Evolutionary conservation across 495 filamentous ascomycete genomes (phyloP).

Genomic region (Alectoria sarmentosa): DNA sequence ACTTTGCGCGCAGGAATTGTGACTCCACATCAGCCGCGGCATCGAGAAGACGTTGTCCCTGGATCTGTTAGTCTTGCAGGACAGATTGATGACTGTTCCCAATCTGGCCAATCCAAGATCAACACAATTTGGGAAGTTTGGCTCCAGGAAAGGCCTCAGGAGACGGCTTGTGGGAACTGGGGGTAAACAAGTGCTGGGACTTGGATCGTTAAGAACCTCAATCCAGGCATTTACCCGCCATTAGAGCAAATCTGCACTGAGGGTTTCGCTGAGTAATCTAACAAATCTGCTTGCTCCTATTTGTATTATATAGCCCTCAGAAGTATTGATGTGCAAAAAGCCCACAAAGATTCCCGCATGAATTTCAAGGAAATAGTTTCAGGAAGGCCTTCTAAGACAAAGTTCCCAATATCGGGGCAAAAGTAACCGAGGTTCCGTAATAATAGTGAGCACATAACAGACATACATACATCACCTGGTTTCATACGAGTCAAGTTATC

Average conservation of each 20-base stretch:
- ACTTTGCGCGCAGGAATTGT: not conserved
- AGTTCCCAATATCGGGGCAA: too few species aligned
- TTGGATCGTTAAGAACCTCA: not conserved
- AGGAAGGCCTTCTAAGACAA: too few species aligned
- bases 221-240: not conserved
- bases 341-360: not conserved
- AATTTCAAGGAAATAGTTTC: too few species aligned
- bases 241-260: not conserved
- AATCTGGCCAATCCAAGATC: not conserved
- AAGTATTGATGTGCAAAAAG: not conserved
- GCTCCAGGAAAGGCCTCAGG: not conserved
- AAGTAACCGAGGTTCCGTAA: too few species aligned
- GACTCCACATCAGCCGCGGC: not conserved
- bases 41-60: not conserved
- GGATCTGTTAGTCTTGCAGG: not conserved
- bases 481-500: not conserved
- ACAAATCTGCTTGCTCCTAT: not conserved
- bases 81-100: not conserved
- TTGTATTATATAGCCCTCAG: not conserved
- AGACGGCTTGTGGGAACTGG: not conserved
- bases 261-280: not conserved
- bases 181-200: not conserved
- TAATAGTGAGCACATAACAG: not conserved
- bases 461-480: slow-evolving; percentile 8
- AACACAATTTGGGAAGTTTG: not conserved